phyloP scores from a whole-genome alignment of 371 early-diverging fungal species.

The Syncephalastrum sp. region DNA sequence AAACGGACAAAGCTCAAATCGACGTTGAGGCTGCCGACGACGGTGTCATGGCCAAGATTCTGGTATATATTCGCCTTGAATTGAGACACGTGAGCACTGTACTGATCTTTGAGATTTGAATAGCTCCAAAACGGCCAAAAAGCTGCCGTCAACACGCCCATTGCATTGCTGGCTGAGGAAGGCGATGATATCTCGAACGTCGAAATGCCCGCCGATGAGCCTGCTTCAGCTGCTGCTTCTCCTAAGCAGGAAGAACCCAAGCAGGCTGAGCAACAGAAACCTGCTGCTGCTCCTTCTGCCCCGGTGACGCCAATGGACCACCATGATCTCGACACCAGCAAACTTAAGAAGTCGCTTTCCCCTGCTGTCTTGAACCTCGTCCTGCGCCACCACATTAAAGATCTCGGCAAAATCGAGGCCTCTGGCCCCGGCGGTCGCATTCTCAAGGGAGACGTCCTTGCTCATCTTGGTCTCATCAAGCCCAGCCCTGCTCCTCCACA shows the following conservation, averaged over 20 bases:
- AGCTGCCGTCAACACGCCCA: slow-evolving; percentile 66
- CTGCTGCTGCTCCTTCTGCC: slow-evolving; percentile 30
- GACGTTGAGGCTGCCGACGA: slow-evolving; percentile 96
- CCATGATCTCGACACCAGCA: slow-evolving; percentile 43
- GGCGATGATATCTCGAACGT: slow-evolving; percentile 84
- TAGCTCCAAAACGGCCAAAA: slow-evolving; percentile 61
- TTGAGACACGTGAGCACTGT: background rate
- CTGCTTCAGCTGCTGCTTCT: slow-evolving; percentile 8
- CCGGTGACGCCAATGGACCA: slow-evolving; percentile 37
- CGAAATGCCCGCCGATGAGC: slow-evolving; percentile 55
- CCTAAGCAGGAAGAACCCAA: slow-evolving; percentile 7
- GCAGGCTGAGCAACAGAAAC: slow-evolving; percentile 4
- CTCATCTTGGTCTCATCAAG: slow-evolving; percentile 63
- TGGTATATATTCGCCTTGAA: slow-evolving; percentile 52
- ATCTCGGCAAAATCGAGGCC: slow-evolving; percentile 57
- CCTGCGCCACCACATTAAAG: slow-evolving; percentile 57
- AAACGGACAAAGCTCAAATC: slow-evolving; percentile 98
- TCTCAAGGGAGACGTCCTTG: slow-evolving; percentile 87
- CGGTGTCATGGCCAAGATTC: slow-evolving; percentile 89
- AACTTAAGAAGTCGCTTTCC: slow-evolving; percentile 57
- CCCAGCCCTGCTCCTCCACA: slow-evolving; percentile 53
- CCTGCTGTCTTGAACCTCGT: slow-evolving; percentile 71
- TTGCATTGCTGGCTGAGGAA: slow-evolving; percentile 88
- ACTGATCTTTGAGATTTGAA: background rate
- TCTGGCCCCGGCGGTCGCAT: slow-evolving; percentile 91